Conservation (phyloP, 257 asterid species). For the Solanum pennellii region DNA sequence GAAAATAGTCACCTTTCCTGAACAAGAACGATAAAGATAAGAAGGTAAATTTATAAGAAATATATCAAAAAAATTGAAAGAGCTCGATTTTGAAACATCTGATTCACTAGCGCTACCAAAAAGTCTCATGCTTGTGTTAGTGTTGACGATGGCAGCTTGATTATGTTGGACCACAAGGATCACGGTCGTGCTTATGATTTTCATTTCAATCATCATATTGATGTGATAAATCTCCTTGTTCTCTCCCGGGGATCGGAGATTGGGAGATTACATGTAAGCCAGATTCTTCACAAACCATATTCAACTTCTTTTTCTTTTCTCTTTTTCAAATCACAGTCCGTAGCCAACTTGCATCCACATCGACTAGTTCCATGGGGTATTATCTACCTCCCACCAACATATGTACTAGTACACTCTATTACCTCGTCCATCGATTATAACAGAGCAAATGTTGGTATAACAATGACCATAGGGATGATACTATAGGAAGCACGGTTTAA, state of each 20-base stretch:
- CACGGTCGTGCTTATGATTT: background rate
- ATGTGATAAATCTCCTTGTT: background rate
- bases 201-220: background rate
- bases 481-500: background rate
- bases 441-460: background rate
- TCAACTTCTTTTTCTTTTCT: background rate
- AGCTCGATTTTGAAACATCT: background rate
- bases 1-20: conserved; percentile 88
- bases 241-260: background rate
- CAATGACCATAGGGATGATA: background rate
- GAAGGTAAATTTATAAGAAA: background rate
- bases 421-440: background rate
- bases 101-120: background rate
- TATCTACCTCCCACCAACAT: background rate
- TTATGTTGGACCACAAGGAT: background rate
- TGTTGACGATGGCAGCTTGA: background rate
- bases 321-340: background rate
- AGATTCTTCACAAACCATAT: background rate
- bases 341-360: too few species aligned
- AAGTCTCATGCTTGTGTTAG: background rate
- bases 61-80: background rate
- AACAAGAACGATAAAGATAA: background rate
- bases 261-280: background rate
- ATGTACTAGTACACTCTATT: background rate
- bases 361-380: background rate